Percentiles rank a stretch among this genome's conserved stretches.
Conservation (phyloP, 1,284 basidiomycete species). For the Cryptococcus sp. region DNA sequence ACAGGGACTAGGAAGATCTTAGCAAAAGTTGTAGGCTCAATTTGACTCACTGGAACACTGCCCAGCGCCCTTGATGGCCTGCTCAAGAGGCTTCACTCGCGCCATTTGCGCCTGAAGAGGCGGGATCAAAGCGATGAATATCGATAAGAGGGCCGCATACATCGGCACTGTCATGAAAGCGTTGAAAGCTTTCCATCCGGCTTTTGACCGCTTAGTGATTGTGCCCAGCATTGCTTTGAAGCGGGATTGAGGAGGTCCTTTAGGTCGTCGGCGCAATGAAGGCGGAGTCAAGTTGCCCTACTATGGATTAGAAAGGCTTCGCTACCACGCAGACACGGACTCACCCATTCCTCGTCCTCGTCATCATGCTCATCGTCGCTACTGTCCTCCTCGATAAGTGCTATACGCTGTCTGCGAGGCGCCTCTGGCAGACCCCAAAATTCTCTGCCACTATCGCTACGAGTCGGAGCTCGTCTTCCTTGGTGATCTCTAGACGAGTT, state of each 20-base stretch:
- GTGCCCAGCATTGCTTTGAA: constrained; percentile 32
- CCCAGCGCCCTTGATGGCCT: constrained; percentile 70
- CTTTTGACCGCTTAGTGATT: constrained; percentile 42
- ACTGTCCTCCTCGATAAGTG: constrained; percentile 37
- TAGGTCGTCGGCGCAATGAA: constrained; percentile 30
- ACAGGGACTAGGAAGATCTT: constrained; percentile 62
- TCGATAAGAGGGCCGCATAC: constrained; percentile 74
- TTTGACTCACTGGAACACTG: constrained; percentile 65
- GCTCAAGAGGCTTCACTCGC: constrained; percentile 66
- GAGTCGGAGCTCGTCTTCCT: constrained; percentile 17
- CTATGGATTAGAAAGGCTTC: background rate
- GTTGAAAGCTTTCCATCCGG: constrained; percentile 59
- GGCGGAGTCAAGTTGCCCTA: constrained; percentile 20
- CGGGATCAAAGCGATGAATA: constrained; percentile 76
- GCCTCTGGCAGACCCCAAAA: constrained; percentile 53
- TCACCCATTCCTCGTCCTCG: constrained; percentile 53
- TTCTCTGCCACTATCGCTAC: constrained; percentile 50
- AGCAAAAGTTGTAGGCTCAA: background rate
- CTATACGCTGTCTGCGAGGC: constrained; percentile 24
- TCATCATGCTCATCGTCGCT: constrained; percentile 44
- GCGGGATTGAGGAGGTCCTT: constrained; percentile 25
- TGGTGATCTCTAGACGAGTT: constrained; percentile 9
- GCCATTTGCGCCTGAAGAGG: constrained; percentile 72
- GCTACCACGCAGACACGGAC: constrained; percentile 4
- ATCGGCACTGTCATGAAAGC: constrained; percentile 87